These are phyloP conservation scores for Omphalea diandra DNA, from an alignment of 441 rosid species.

Conservation along the genomic window DNA sequence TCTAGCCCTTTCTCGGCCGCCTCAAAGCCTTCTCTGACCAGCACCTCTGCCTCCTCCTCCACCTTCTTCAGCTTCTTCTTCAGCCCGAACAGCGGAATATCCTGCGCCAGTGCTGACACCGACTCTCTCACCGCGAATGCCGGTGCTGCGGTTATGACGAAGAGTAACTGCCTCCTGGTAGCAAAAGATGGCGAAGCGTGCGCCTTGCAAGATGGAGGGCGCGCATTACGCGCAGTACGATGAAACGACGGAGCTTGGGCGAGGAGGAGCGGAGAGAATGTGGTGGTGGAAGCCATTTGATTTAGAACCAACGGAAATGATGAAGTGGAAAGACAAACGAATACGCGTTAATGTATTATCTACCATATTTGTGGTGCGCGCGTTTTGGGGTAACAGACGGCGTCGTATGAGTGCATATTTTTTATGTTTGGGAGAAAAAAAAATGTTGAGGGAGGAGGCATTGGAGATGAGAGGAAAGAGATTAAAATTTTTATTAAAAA, in stretches of 20 bases:
- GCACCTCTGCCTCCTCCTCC: constrained; percentile 68
- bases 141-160: constrained; percentile 52
- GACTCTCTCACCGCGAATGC: constrained; percentile 36
- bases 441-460: no score
- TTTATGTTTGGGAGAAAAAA: no score
- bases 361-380: background rate
- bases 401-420: no score
- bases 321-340: no score
- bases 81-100: constrained; percentile 75
- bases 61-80: constrained; percentile 69
- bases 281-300: constrained; percentile 49
- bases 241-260: constrained; percentile 27
- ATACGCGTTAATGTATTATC: no score
- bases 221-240: constrained; percentile 27
- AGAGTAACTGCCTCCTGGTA: constrained; percentile 54
- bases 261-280: constrained; percentile 32
- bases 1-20: constrained; percentile 66
- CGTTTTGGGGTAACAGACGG: no score
- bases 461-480: no score
- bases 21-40: constrained; percentile 72
- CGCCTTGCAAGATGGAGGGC: constrained; percentile 31
- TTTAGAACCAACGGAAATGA: background rate
- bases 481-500: no score
- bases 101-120: constrained; percentile 55
- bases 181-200: constrained; percentile 26